A percentile compares a stretch with the other conserved stretches of the same genome.
phyloP scores from a whole-genome alignment of 768 basidiomycete species.

The Phanerochaete sordida region DNA sequence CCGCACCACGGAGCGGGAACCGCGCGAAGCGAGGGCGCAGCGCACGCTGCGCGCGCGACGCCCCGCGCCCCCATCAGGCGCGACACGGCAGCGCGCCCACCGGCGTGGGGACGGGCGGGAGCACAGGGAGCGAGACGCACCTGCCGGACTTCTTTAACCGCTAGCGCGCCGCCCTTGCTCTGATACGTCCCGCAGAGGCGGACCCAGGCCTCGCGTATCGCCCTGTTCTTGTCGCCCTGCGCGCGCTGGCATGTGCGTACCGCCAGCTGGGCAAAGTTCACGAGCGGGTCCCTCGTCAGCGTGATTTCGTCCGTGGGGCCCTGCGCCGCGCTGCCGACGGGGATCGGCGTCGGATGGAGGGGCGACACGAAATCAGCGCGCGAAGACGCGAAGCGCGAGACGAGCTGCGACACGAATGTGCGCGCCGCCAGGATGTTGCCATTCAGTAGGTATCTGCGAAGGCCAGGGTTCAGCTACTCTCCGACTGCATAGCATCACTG shows the following conservation, averaged over 20 bases:
- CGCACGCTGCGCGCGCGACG: not conserved
- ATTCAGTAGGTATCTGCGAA: conserved; percentile 69
- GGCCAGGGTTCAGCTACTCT: conserved; percentile 1
- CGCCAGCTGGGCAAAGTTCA: conserved; percentile 92
- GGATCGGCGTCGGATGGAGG: conserved; percentile 40
- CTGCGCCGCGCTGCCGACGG: conserved; percentile 40
- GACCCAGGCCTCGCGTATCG: conserved; percentile 79
- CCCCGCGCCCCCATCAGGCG: not conserved
- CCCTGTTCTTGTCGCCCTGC: conserved; percentile 74
- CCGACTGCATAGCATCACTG: not conserved
- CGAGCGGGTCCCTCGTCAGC: conserved; percentile 66
- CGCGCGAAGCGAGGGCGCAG: not conserved
- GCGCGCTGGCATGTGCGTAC: conserved; percentile 86
- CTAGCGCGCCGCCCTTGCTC: conserved; percentile 60
- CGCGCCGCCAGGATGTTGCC: conserved; percentile 91
- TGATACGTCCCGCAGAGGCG: conserved; percentile 83
- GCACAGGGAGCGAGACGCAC: conserved; percentile 36
- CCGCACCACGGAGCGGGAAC: not conserved
- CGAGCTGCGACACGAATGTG: conserved; percentile 86
- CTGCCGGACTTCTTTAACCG: conserved; percentile 57
- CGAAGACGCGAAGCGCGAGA: conserved; percentile 54
- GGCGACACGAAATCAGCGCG: conserved; percentile 39
- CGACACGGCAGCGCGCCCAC: not conserved
- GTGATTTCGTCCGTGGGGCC: conserved; percentile 54
- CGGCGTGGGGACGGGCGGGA: not conserved